Conservation (phyloP, 2,329 filamentous ascomycete species). For the Pseudogymnoascus sp. region DNA sequence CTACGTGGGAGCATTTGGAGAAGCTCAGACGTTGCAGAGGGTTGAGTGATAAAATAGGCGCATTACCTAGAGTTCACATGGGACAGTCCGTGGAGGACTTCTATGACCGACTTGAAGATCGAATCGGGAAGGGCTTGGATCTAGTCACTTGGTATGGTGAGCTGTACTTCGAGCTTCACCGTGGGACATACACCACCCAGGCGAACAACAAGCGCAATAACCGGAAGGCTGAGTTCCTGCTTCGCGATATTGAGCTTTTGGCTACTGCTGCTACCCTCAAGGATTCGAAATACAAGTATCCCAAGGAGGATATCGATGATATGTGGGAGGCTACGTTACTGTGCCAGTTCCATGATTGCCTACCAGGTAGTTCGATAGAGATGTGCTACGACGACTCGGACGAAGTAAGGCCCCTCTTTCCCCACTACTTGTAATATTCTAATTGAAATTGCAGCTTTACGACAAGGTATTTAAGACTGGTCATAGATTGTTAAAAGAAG, state of each 20-base stretch:
- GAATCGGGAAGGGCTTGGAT: conserved; percentile 49
- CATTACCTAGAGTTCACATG: conserved; percentile 80
- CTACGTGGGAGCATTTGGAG: conserved; percentile 87
- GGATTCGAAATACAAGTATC: conserved; percentile 70
- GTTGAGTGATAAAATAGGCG: conserved; percentile 76
- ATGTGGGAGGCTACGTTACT: conserved; percentile 93
- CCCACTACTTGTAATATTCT: not conserved
- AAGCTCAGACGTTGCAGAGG: conserved; percentile 89
- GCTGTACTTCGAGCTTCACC: conserved; percentile 94
- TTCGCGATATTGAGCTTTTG: conserved; percentile 81
- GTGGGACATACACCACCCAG: conserved; percentile 94
- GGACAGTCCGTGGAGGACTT: conserved; percentile 89
- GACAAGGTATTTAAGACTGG: conserved; percentile 72
- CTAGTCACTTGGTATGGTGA: conserved; percentile 97
- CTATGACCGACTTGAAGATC: conserved; percentile 76
- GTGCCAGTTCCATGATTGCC: conserved; percentile 95
- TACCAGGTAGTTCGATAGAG: conserved; percentile 89
- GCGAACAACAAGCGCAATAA: conserved; percentile 97
- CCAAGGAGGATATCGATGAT: conserved; percentile 83
- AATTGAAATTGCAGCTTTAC: conserved; percentile 52
- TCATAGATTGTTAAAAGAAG: conserved; percentile 59
- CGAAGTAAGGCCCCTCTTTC: conserved; percentile 39
- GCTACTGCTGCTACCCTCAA: conserved; percentile 77
- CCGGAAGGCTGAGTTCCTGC: conserved; percentile 70
- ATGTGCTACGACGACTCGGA: conserved; percentile 98